phyloP scores from a whole-genome alignment of 2,329 filamentous ascomycete genomes.

The Trichoderma harzianum region DNA sequence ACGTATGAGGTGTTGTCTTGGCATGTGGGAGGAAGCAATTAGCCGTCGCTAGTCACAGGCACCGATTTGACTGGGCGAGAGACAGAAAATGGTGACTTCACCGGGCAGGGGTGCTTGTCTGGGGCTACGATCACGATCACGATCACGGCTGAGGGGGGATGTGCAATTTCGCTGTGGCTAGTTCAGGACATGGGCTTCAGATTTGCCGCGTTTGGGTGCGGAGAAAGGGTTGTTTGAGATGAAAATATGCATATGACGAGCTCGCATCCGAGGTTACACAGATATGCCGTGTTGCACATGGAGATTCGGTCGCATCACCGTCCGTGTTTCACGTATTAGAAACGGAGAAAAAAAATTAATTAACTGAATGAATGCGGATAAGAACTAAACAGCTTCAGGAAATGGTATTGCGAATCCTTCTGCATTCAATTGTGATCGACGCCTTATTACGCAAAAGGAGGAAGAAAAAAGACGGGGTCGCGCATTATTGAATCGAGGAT shows the following conservation, averaged over 20 bases:
- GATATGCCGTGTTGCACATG: background rate
- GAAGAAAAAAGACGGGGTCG: background rate
- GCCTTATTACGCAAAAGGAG: background rate
- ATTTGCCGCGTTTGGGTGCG: background rate
- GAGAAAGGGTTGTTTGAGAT: background rate
- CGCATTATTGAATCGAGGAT: constrained; percentile 1
- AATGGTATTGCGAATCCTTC: background rate
- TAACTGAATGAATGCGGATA: background rate
- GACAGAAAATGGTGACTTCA: constrained; percentile 3
- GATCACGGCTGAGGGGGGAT: background rate
- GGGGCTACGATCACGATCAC: background rate
- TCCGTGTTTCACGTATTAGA: background rate
- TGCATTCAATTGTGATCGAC: background rate
- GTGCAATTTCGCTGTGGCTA: background rate
- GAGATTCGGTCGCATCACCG: background rate
- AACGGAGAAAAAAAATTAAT: background rate
- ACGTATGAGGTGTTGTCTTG: background rate
- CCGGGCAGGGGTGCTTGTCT: background rate
- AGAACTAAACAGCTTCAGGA: background rate
- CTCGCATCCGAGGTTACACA: background rate
- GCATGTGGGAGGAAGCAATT: background rate
- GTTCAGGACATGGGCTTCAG: background rate
- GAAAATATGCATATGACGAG: background rate
- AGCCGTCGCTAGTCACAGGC: background rate
- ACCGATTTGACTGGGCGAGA: background rate